A percentile compares a stretch with the other conserved stretches of the same genome.
These are phyloP conservation scores for Ligustrum vulgare DNA, from an alignment of 257 asterid genomes.

Conservation along the genomic window DNA sequence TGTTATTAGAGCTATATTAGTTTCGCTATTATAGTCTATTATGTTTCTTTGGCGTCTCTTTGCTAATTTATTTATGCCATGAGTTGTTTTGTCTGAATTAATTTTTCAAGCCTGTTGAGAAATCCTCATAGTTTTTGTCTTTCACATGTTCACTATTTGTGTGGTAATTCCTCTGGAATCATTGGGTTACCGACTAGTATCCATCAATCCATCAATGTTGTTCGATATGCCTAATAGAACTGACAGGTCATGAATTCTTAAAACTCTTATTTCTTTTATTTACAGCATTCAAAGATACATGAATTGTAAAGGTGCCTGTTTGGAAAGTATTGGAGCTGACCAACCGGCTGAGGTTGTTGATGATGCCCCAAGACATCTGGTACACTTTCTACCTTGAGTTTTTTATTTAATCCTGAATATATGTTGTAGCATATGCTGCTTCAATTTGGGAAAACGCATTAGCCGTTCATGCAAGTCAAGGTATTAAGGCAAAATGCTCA, in stretches of 20 bases:
- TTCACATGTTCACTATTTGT: not conserved
- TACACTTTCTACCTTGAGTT: slow-evolving; percentile 28
- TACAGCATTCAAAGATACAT: slow-evolving; percentile 68
- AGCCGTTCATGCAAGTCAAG: not conserved
- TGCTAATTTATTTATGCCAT: not conserved
- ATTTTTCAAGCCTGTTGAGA: not conserved
- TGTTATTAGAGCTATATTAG: not conserved
- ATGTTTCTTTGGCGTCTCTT: not conserved
- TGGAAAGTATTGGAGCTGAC: slow-evolving; percentile 79
- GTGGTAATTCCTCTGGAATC: not conserved
- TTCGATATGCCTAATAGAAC: slow-evolving; percentile 1
- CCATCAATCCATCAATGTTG: not conserved
- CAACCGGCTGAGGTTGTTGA: slow-evolving; percentile 94
- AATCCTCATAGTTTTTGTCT: not conserved
- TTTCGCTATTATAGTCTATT: not conserved
- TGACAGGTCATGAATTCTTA: not conserved
- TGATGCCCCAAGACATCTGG: slow-evolving; percentile 80
- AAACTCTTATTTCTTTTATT: slow-evolving; percentile 20
- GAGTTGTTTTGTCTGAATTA: not conserved
- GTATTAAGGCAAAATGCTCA: not conserved
- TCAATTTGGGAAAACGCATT: not conserved
- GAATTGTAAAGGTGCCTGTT: slow-evolving; percentile 79
- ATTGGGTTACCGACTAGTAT: not conserved
- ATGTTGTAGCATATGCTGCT: not conserved
- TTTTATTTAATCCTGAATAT: slow-evolving; percentile 1